Evolutionary conservation across 1,284 basidiomycete genomes (phyloP).

Genomic region (Stygiomarasmius scandens): DNA sequence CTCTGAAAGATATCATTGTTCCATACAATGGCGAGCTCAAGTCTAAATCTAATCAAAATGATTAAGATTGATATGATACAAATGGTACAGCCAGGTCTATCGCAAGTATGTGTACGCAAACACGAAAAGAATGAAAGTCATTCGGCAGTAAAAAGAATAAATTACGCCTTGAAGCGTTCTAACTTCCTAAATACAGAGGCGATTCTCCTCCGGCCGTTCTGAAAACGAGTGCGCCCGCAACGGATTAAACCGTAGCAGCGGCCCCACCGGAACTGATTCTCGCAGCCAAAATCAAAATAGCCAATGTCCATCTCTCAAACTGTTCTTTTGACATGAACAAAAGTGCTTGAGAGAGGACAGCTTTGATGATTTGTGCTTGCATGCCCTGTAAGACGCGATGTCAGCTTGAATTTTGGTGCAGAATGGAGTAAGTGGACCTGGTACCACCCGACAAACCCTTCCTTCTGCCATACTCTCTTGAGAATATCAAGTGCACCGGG

Average conservation of each 20-base stretch:
- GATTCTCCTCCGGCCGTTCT: too few relatives aligned
- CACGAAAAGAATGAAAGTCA: too few relatives aligned
- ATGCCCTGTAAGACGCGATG: conserved; percentile 59
- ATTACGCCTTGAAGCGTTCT: too few relatives aligned
- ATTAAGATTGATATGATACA: too few relatives aligned
- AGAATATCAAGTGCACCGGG: conserved; percentile 81
- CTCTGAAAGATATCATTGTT: conserved; percentile 88
- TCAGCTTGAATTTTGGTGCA: too few relatives aligned
- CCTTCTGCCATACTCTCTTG: conserved; percentile 68
- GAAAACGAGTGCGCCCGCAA: too few relatives aligned
- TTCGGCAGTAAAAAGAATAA: too few relatives aligned
- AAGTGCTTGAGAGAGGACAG: conserved; percentile 72
- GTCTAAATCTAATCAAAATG: too few relatives aligned
- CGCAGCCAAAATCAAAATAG: conserved; percentile 58
- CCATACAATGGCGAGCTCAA: conserved; percentile 70
- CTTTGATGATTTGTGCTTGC: conserved; percentile 79
- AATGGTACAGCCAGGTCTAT: too few relatives aligned
- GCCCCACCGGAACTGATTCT: conserved; percentile 24
- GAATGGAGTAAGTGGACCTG: too few relatives aligned
- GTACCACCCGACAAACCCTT: conserved; percentile 93
- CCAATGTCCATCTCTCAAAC: conserved; percentile 77
- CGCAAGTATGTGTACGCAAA: too few relatives aligned
- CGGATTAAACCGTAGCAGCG: background rate
- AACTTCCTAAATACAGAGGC: too few relatives aligned
- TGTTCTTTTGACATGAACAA: conserved; percentile 78